A percentile compares a stretch with the other conserved stretches of the same genome.
phyloP scores from a whole-genome alignment of 345 rosid species.

The Turnera subulata region DNA sequence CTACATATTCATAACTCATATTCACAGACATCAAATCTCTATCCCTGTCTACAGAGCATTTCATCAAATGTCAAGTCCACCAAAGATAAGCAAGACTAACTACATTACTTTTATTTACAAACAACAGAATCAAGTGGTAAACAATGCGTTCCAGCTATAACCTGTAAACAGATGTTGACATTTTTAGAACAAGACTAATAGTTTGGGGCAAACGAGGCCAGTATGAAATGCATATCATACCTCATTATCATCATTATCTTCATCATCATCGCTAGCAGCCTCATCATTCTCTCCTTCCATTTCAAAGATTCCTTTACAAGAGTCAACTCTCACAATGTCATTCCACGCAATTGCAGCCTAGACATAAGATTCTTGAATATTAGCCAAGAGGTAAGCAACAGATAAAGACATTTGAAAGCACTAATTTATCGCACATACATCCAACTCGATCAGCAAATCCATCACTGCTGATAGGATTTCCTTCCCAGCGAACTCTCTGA shows the following conservation, averaged over 20 bases:
- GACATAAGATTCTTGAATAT: constrained; percentile 4
- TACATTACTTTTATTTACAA: too few species aligned
- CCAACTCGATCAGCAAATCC: constrained; percentile 78
- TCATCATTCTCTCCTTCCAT: constrained; percentile 71
- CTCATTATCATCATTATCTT: constrained; percentile 37
- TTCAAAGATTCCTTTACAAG: constrained; percentile 69
- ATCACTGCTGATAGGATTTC: constrained; percentile 63
- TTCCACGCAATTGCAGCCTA: constrained; percentile 85
- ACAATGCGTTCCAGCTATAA: too few species aligned
- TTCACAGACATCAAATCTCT: too few species aligned
- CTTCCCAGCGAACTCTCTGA: constrained; percentile 68
- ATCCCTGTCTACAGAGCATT: too few species aligned
- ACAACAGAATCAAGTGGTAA: too few species aligned
- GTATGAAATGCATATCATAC: constrained; percentile 23
- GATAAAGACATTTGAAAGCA: neutral
- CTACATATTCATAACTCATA: too few species aligned
- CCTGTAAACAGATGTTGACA: too few species aligned
- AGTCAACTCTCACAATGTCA: constrained; percentile 60
- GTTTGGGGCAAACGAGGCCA: neutral
- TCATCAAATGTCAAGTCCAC: too few species aligned
- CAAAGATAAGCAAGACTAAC: too few species aligned
- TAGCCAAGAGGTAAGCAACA: constrained; percentile 6
- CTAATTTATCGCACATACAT: constrained; percentile 52
- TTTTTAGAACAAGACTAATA: neutral
- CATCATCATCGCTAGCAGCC: constrained; percentile 33